Conservation (phyloP, 106 monocot genomes). For the Cymbidium sinense region DNA sequence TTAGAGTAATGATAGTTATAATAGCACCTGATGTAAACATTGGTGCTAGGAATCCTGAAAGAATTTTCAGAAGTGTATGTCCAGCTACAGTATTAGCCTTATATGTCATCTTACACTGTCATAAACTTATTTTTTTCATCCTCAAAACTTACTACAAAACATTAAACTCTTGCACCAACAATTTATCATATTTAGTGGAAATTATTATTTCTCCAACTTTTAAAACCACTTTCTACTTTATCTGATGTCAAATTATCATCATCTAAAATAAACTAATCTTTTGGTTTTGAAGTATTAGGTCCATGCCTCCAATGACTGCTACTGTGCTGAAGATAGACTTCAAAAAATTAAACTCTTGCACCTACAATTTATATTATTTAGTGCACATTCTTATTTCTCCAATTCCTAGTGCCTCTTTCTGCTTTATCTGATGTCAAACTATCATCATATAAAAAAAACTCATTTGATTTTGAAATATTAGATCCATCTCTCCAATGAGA, state of each 20-base stretch:
- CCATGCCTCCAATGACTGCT: too few relatives aligned
- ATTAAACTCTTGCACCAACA: background rate
- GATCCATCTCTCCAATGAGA: too few relatives aligned
- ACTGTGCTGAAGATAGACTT: background rate
- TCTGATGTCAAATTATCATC: background rate
- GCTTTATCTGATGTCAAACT: background rate
- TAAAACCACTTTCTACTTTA: background rate
- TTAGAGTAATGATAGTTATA: too few relatives aligned
- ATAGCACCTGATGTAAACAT: too few relatives aligned
- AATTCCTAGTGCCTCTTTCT: background rate
- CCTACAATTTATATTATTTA: background rate
- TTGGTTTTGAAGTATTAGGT: too few relatives aligned
- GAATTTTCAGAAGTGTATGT: too few relatives aligned
- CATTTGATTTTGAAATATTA: too few relatives aligned
- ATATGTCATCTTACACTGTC: background rate
- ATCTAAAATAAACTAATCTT: background rate
- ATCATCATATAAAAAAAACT: background rate
- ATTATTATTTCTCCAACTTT: background rate
- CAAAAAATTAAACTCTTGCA: background rate
- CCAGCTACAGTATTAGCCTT: too few relatives aligned
- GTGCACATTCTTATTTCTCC: background rate
- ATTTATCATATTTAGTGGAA: background rate
- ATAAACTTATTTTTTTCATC: background rate
- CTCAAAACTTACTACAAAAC: background rate
- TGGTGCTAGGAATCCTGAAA: too few relatives aligned